Evolutionary conservation across 176 grass and related monocot genomes (phyloP).

Genomic region (Oryza australiensis): DNA sequence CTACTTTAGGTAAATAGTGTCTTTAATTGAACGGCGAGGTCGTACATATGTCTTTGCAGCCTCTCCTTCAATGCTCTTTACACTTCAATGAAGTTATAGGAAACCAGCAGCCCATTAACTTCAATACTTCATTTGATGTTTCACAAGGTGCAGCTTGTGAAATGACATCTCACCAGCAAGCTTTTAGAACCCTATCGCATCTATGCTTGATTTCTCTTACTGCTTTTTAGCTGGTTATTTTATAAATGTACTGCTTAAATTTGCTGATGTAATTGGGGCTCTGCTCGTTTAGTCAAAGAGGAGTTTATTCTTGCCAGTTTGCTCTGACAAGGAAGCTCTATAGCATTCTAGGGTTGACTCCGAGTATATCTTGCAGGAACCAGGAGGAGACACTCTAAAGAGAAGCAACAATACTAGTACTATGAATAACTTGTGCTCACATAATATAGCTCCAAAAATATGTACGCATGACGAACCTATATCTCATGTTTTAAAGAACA

Average conservation of each 20-base stretch:
- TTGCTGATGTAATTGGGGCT: background rate
- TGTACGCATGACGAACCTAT: background rate
- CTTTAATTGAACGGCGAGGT: conserved; percentile 21
- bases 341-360: conserved; percentile 32
- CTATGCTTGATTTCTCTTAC: conserved; percentile 42
- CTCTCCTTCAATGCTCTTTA: conserved; percentile 44
- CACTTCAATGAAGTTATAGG: conserved; percentile 35
- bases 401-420: background rate
- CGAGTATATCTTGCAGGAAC: background rate
- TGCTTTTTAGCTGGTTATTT: background rate
- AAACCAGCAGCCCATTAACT: conserved; percentile 43
- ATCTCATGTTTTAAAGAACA: background rate
- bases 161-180: conserved; percentile 51
- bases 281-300: conserved; percentile 13
- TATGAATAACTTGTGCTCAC: background rate
- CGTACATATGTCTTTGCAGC: conserved; percentile 31
- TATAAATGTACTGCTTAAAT: background rate
- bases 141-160: conserved; percentile 42
- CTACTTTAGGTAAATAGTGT: conserved; percentile 47
- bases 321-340: conserved; percentile 32
- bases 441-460: background rate
- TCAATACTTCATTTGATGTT: conserved; percentile 34
- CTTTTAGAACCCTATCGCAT: conserved; percentile 38
- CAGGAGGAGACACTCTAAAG: background rate
- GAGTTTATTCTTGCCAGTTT: conserved; percentile 36